Conservation (phyloP, 2,329 filamentous ascomycete genomes). For the Dothideomycetes sp. region DNA sequence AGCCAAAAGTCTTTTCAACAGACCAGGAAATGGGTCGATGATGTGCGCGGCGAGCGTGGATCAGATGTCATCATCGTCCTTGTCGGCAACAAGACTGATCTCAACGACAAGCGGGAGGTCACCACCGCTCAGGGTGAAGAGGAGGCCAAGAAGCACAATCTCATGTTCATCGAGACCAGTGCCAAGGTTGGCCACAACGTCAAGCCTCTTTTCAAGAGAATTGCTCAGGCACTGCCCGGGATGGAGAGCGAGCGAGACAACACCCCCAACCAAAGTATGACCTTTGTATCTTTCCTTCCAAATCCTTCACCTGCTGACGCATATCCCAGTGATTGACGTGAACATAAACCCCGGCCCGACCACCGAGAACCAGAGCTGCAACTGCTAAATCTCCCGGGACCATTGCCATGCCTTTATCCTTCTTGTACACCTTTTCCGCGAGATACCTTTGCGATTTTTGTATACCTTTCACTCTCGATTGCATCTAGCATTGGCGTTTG, state of each 20-base stretch:
- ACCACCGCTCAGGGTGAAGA: slow-evolving; percentile 94
- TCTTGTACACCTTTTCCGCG: slow-evolving; percentile 1
- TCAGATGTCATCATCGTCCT: slow-evolving; percentile 98
- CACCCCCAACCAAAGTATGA: slow-evolving; percentile 70
- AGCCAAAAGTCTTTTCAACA: slow-evolving; percentile 96
- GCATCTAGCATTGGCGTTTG: background rate
- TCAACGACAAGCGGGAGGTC: slow-evolving; percentile 96
- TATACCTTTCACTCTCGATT: background rate
- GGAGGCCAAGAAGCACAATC: slow-evolving; percentile 92
- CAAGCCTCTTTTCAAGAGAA: slow-evolving; percentile 92
- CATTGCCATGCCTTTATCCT: background rate
- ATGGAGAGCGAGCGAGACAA: slow-evolving; percentile 88
- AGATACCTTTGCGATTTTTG: background rate
- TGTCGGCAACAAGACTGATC: slow-evolving; percentile 97
- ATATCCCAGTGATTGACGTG: slow-evolving; percentile 10
- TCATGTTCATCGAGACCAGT: slow-evolving; percentile 99
- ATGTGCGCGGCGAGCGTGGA: slow-evolving; percentile 88
- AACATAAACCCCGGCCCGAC: slow-evolving; percentile 10
- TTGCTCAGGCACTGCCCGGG: slow-evolving; percentile 91
- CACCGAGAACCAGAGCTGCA: slow-evolving; percentile 10
- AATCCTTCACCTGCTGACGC: background rate
- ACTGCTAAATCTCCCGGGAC: too few species aligned
- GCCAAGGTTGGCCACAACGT: slow-evolving; percentile 97
- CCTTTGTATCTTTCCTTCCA: slow-evolving; percentile 1
- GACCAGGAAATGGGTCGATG: slow-evolving; percentile 98